Evolutionary conservation across 2,329 filamentous ascomycete genomes (phyloP), one percentile per base, ranked within the genome.

Genomic region (Alternaria dauci): DNA sequence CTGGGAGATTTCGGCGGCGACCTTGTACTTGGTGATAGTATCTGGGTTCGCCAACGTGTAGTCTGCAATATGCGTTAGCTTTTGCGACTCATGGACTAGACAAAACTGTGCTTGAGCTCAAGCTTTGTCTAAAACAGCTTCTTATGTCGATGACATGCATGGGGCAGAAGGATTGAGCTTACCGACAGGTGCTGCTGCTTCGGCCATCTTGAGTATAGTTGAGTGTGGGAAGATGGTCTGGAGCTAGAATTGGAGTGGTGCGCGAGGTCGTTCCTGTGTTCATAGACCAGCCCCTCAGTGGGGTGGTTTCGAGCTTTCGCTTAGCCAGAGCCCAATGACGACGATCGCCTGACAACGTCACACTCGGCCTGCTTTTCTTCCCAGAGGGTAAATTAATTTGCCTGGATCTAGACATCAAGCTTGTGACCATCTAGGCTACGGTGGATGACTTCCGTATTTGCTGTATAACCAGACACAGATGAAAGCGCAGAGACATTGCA

Each of bases 11-110:
- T 91, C 87, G 66, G 92, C 94, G 59, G 95, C 95, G 69, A 91
- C 94, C 89, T 97, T 98, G 88, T 98, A 98, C 87, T 98, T 99
- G 83, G 95, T 98, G 74, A 99, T 87, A 75, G 93, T 97, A 80
- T 96, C 92, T 64, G 92, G 92, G 85, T 96, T 95, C 81, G 89
- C 92, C 81, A 97, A 88, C 71, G 91, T 87, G 84, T 96, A 94
- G 80, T 96, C 92, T 96, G 67, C 68, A 30, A 56, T 53, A 42
- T 55, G 51, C 53, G 46, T 77, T 70, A 76, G 74, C 69, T 70
- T 57, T 46, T 59, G 59, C 67, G 63, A 67, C 70, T 60, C 53
- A 51, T 62, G 67, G 51, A 52, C 62, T 58, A 55, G 48, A 56
- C 63, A 61, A 59, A 59, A 55, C 62, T 51, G 53, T 43, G 61